A percentile compares a stretch with the other conserved stretches of the same genome.
phyloP scores from a whole-genome alignment of 768 basidiomycete species.

The Tremella yokohamensis region DNA sequence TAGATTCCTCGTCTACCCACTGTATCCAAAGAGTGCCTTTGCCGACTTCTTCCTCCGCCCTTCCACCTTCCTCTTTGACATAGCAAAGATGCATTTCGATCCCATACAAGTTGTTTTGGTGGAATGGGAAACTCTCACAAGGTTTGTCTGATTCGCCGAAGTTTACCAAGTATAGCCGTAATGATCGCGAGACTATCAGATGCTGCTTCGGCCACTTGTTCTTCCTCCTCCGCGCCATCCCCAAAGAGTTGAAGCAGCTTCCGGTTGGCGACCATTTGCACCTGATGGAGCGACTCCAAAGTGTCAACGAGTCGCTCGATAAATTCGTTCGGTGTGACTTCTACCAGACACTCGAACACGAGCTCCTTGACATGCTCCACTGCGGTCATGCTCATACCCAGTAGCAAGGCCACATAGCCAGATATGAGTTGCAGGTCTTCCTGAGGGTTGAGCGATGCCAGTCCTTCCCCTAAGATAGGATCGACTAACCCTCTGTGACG shows the following conservation, averaged over 20 bases:
- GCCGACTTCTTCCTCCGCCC: neutral
- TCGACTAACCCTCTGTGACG: neutral
- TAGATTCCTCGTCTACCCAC: too few relatives aligned
- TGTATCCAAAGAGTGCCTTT: too few relatives aligned
- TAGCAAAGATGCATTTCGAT: neutral
- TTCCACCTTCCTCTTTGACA: neutral
- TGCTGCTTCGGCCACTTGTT: too few relatives aligned
- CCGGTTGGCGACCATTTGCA: neutral
- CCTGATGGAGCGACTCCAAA: neutral
- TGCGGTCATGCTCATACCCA: neutral
- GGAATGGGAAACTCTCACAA: too few relatives aligned
- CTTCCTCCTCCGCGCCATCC: too few relatives aligned
- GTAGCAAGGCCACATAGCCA: neutral
- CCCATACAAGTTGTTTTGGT: too few relatives aligned
- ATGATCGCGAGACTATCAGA: too few relatives aligned
- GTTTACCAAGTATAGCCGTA: too few relatives aligned
- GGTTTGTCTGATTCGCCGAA: too few relatives aligned
- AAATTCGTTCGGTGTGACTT: neutral
- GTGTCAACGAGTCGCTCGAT: neutral
- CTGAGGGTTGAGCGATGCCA: neutral
- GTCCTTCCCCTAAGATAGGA: neutral
- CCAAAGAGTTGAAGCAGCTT: neutral
- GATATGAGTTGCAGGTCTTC: constrained; percentile 4
- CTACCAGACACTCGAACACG: neutral
- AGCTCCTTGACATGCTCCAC: neutral